A percentile compares a stretch with the other conserved stretches of the same genome.
These are phyloP conservation scores for Aspergillus jensenii DNA, from an alignment of 2,329 filamentous ascomycete genomes.

Conservation along the genomic window DNA sequence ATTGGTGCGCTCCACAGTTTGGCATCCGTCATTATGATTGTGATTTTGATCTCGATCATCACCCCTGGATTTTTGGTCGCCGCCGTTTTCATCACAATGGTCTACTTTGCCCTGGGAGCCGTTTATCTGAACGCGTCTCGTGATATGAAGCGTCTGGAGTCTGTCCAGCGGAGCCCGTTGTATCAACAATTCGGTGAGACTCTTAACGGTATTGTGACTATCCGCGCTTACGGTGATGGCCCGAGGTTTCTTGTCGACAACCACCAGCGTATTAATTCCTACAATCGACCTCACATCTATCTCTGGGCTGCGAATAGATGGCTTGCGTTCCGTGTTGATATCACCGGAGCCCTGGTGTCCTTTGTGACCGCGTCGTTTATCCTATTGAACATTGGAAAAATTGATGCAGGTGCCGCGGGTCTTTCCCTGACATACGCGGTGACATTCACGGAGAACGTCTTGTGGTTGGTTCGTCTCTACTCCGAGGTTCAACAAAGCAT, in stretches of 20 bases:
- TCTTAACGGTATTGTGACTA: conserved; percentile 89
- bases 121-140: conserved; percentile 93
- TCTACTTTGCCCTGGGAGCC: conserved; percentile 79
- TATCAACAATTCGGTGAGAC: conserved; percentile 99
- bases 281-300: conserved; percentile 91
- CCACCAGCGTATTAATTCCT: conserved; percentile 79
- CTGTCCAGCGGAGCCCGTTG: conserved; percentile 86
- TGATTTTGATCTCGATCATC: conserved; percentile 81
- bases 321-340: conserved; percentile 89
- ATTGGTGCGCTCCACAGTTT: conserved; percentile 71
- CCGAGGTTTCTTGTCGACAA: conserved; percentile 93
- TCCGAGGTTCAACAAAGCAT: conserved; percentile 97
- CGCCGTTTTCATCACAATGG: conserved; percentile 74
- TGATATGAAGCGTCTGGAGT: conserved; percentile 92
- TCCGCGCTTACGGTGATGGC: conserved; percentile 93
- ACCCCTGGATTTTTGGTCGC: conserved; percentile 90
- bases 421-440: conserved; percentile 94
- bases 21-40: conserved; percentile 75
- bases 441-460: conserved; percentile 92
- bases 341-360: conserved; percentile 84
- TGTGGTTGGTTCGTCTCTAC: conserved; percentile 95
- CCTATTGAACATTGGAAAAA: conserved; percentile 74
- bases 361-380: conserved; percentile 95
- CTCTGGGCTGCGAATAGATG: conserved; percentile 96
- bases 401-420: conserved; percentile 89